A percentile compares a stretch with the other conserved stretches of the same genome.
Evolutionary conservation across 1,284 basidiomycete species (phyloP).

Genomic region (Lentinus polychrous): DNA sequence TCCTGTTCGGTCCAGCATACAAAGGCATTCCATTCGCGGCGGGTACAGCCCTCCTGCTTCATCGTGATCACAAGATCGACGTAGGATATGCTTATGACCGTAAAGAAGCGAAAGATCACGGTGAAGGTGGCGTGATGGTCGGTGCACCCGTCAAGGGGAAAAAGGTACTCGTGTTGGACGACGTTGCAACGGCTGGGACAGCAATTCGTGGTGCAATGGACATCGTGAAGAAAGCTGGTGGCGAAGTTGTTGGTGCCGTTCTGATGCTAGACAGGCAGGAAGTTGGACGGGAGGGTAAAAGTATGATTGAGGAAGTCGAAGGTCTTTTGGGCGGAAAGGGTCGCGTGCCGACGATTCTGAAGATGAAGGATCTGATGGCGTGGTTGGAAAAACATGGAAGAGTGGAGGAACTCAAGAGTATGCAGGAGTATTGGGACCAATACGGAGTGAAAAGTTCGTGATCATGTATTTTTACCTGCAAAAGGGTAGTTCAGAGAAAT

Average conservation of each 20-base stretch:
- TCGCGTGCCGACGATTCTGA: conserved; percentile 70
- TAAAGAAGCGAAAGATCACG: conserved; percentile 95
- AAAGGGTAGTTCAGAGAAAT: no score
- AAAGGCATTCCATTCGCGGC: conserved; percentile 97
- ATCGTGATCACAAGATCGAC: conserved; percentile 56
- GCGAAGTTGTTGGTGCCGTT: conserved; percentile 86
- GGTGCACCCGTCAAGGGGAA: conserved; percentile 79
- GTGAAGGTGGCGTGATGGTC: conserved; percentile 93
- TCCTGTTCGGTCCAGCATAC: conserved; percentile 96
- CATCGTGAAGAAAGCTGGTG: conserved; percentile 60
- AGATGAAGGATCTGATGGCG: conserved; percentile 79
- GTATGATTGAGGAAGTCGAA: conserved; percentile 85
- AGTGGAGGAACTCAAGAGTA: conserved; percentile 60
- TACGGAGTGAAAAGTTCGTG: conserved; percentile 58
- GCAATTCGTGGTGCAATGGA: conserved; percentile 81
- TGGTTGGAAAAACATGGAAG: conserved; percentile 74
- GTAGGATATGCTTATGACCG: conserved; percentile 90
- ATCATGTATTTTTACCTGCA: not conserved
- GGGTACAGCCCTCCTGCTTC: conserved; percentile 75
- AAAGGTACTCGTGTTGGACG: conserved; percentile 86
- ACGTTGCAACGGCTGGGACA: conserved; percentile 96
- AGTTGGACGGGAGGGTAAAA: conserved; percentile 61
- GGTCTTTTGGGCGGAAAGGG: conserved; percentile 60
- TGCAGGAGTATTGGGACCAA: conserved; percentile 76
- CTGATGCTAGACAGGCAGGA: conserved; percentile 91